Conservation (phyloP, 305 asterid species). For the Fraxinus sp. region DNA sequence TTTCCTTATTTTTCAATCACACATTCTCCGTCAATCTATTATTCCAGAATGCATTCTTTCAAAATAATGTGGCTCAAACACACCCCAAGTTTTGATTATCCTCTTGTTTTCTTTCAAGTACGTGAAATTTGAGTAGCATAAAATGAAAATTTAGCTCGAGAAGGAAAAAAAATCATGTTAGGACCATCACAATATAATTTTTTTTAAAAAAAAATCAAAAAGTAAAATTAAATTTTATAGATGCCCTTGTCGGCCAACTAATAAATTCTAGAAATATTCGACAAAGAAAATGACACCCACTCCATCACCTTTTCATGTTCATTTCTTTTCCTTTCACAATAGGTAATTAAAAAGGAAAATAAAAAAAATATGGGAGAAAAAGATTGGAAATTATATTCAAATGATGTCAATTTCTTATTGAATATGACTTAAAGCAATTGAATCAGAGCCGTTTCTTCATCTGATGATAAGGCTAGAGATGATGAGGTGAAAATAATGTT, state of each 20-base stretch:
- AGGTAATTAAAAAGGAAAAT: background rate
- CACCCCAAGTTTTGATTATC: background rate
- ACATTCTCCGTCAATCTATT: too few relatives aligned
- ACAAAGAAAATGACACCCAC: background rate
- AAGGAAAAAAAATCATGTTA: background rate
- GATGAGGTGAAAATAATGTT: background rate
- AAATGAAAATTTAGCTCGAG: background rate
- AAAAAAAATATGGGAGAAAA: background rate
- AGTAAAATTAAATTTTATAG: background rate
- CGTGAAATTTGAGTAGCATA: background rate
- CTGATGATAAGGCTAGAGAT: background rate
- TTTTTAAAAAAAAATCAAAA: background rate
- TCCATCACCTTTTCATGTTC: background rate
- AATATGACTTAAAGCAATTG: background rate
- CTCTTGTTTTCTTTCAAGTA: background rate
- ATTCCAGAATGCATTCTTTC: too few relatives aligned
- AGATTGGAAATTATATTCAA: background rate
- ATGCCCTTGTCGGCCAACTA: background rate
- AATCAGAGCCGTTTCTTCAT: background rate
- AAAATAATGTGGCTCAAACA: too few relatives aligned
- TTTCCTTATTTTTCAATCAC: too few relatives aligned
- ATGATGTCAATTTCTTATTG: background rate
- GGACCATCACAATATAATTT: background rate
- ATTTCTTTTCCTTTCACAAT: background rate
- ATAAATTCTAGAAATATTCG: background rate